Conservation (phyloP, 116 monocot species). For the Posidonia oceanica region DNA sequence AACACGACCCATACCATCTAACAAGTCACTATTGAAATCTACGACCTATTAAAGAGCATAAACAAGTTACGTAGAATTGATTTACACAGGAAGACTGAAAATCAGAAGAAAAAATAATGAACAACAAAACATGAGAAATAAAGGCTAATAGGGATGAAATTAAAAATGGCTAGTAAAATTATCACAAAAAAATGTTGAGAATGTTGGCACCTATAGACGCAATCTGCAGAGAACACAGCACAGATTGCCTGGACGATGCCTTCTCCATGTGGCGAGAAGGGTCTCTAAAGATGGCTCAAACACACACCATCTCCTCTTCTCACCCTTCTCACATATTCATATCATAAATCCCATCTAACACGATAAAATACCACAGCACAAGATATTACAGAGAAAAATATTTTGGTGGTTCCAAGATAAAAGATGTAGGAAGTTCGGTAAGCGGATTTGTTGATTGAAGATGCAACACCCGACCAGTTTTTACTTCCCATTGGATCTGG, state of each 20-base stretch:
- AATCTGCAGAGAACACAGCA: background rate
- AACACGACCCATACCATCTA: too few species aligned
- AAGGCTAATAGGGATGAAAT: too few species aligned
- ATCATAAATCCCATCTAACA: too few species aligned
- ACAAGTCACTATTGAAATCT: too few species aligned
- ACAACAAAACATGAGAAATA: too few species aligned
- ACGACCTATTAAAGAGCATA: too few species aligned
- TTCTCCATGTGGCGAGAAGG: background rate
- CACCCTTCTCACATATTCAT: background rate
- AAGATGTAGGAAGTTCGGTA: constrained; percentile 9
- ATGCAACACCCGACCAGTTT: constrained; percentile 9
- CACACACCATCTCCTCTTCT: background rate
- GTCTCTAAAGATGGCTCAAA: background rate
- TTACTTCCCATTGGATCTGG: background rate
- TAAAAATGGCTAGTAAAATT: too few species aligned
- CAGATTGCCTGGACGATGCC: constrained; percentile 8
- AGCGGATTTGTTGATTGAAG: constrained; percentile 8
- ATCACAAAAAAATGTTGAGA: too few species aligned
- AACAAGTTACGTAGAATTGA: too few species aligned
- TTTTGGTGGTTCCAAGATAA: background rate
- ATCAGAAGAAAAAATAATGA: too few species aligned
- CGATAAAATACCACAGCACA: too few species aligned
- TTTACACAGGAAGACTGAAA: too few species aligned
- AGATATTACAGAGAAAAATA: background rate
- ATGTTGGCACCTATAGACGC: background rate